Evolutionary conservation across 2,329 filamentous ascomycete species (phyloP), one percentile per base, ranked within the genome.

Genomic region (Ascochyta lentis): DNA sequence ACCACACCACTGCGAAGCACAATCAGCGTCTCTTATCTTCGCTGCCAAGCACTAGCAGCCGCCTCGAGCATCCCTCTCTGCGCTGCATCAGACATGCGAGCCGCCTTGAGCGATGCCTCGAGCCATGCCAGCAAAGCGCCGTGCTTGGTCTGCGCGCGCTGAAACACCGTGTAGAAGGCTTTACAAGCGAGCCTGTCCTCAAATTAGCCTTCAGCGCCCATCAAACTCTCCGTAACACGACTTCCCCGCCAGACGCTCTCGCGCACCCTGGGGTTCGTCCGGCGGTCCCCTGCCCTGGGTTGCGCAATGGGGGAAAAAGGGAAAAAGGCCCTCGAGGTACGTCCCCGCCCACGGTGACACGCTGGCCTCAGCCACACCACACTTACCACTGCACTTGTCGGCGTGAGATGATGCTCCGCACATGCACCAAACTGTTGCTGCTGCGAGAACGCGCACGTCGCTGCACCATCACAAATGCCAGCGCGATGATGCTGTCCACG

Each of bases 91-190:
- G 64, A 66, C 42, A 68, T 66, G 59, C 64, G 64, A 50, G 59
- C 62, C 33, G 69, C 64, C 53, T 54, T 58, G 58, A 78, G 61
- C 58, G 74, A 71, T 47, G 41, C 55, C 44, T 67, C 79, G 56
- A 96, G 75, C 91, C 91, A 96, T 29, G 71, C 73, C 54, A 97
- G 75, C 13, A 93, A 82, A 27, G 76, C 76, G 5, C 68, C 69
- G 74, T 92, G 91, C 50, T 81, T 83, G 31, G 88, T 88, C 80
- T 96, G 92, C 72, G 89, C 91, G 64, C 81, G 83, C 43, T 75
- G 72, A 65, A 97, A 80, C 26, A 95, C 87, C 47, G 81, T 78
- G 41, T 79, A 73, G 67, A 96, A 96, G 5, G 92, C 91, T 26
- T 80, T 80, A 47, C 87, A 86, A 0, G 87, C 88, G 56, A 94